phyloP scores from a whole-genome alignment of 2,329 filamentous ascomycete species.

The Gaeumannomyces sp. region DNA sequence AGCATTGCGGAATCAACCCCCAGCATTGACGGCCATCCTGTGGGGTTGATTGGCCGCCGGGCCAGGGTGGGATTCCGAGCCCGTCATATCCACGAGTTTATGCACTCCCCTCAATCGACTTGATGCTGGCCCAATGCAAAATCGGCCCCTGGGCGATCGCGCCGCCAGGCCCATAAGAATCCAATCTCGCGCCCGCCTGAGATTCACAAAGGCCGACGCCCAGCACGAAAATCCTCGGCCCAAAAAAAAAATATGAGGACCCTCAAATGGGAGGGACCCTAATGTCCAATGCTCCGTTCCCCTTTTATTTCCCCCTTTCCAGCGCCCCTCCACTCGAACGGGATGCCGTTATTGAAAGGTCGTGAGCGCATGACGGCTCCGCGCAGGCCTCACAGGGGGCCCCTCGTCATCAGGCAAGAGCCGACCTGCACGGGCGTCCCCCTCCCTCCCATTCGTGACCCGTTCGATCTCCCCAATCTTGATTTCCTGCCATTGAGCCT shows the following conservation, averaged over 20 bases:
- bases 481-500: too few species aligned
- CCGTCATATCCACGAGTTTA: too few species aligned
- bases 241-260: background rate
- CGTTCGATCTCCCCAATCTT: too few species aligned
- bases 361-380: too few species aligned
- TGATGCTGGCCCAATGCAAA: too few species aligned
- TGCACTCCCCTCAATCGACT: too few species aligned
- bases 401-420: too few species aligned
- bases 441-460: too few species aligned
- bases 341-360: background rate
- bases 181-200: background rate
- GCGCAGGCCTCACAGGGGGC: too few species aligned
- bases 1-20: background rate
- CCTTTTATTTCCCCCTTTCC: background rate
- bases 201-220: too few species aligned
- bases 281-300: background rate
- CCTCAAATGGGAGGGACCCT: background rate
- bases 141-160: background rate
- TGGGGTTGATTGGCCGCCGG: background rate
- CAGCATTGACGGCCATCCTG: background rate
- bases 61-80: too few species aligned
- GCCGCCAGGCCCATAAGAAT: background rate
- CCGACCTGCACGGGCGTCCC: too few species aligned
- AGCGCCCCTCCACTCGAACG: background rate
- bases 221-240: background rate